Base-by-base conservation (phyloP, 805 yeast species). In the Candida dendrica region DNA sequence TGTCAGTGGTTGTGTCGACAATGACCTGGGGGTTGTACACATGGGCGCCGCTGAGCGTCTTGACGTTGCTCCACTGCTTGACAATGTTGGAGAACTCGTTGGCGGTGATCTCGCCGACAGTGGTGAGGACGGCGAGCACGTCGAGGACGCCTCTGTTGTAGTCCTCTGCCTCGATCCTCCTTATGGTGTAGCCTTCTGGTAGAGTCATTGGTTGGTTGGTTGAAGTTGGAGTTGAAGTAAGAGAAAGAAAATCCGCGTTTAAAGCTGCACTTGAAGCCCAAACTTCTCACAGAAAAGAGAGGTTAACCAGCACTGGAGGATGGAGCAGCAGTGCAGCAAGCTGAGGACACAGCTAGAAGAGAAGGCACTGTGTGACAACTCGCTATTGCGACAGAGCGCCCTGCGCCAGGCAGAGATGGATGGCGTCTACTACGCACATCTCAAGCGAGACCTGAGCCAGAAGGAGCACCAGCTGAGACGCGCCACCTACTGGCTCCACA, bases 11-110 rank as follows among this genome's bases (percentile, higher is more conserved):
- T 1, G 56, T 58, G 50, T 81, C 72, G 10, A 76, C 64, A 38
- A 93, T 80, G 5, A 89, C 96, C 32, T 75, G 61, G 0, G 84
- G 83, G 52, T 76, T 75, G 64, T 87, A 91, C 5, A 75, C 69
- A 16, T 41, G 36, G n/a, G 41, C 20, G 2, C 56, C 55, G 26
- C 49, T 52, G n/a, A 34, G 26, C 16, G 60, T 34, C 35, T 55
- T 58, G 18, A 58, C 50, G 1, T 68, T 44, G 19, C 66, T 53
- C 95, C 96, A 88, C 49, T 74, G 70, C 20, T 68, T 66, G 31
- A 84, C 59, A 27, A 79, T 71, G 5, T 63, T 63, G 2, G 55
- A 55, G 59, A 84, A 91, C 43, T 71, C 63, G 9, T 59, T 64
- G 19, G 56, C 47, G 2, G 81, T 57, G 26, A 93, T 72, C 6